Conservation (phyloP, 306 rosid species). For the Cotoneaster glaucophyllus region DNA sequence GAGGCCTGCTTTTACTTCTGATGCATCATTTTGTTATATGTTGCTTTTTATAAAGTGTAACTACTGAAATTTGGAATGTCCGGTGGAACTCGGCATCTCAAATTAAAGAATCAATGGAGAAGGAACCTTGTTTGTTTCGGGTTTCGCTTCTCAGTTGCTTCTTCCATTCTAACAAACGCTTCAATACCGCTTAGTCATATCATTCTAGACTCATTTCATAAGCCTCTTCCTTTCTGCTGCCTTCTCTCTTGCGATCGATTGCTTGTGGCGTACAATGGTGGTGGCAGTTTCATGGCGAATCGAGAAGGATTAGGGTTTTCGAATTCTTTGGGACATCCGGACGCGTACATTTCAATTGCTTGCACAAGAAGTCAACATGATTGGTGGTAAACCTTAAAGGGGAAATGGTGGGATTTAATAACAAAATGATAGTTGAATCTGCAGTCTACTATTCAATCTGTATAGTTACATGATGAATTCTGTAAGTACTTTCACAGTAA, state of each 20-base stretch:
- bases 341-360: not conserved
- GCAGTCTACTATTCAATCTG: constrained; percentile 53
- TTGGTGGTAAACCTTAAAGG: not conserved
- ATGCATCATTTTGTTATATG: constrained; percentile 36
- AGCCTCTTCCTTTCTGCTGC: not conserved
- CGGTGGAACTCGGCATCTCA: constrained; percentile 18
- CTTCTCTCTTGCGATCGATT: not conserved
- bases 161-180: constrained; percentile 12
- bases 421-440: not conserved
- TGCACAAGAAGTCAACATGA: not conserved
- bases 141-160: constrained; percentile 1
- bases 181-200: not conserved
- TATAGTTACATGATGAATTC: constrained; percentile 67
- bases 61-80: constrained; percentile 27
- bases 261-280: not conserved
- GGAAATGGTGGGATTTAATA: not conserved
- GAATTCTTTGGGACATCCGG: too few species aligned
- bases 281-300: not conserved
- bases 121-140: constrained; percentile 10
- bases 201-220: not conserved
- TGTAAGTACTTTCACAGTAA: constrained; percentile 47
- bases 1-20: constrained; percentile 29
- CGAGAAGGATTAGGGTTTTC: too few species aligned
- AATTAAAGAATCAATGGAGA: constrained; percentile 14
- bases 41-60: constrained; percentile 29